Evolutionary conservation across 164 flowering plant genomes (phyloP), one percentile per base, ranked within the genome.

Genomic region (Taxillus chinensis): DNA sequence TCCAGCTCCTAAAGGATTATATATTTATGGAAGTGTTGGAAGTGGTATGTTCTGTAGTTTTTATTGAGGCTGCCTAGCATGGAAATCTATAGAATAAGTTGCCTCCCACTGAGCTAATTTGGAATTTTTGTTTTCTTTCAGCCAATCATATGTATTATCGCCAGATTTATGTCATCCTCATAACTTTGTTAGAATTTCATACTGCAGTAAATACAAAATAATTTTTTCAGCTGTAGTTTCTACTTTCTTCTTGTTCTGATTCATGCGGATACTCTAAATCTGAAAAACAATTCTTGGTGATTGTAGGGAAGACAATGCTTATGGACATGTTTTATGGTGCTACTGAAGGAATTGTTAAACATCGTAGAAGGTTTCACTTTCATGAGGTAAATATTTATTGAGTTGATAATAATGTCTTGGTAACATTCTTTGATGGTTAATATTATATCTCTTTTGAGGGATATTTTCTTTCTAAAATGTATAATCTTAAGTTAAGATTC

Each of bases 321-420:
- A 87, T 92, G 96, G 98, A 92, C 74, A 88, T 92, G 96, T 92
- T 90, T 71, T 92, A 80, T 68, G 71, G 80, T 72, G 86, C 93
- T 60, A 88, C 93, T 52, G 80, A 90, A 67, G 96, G 95, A 63
- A 74, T 88, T 64, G 84, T 92, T 59, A 83, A 79, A 65, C 96
- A 92, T 70, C 73, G 97, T 53, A 75, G 83, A 73, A 77, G 98
- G 71, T 83, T 83, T 70, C 98, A 92, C 77, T 92, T 92, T 75
- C 96, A 92, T 68, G 95, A 92, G 97, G 98, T 83, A 62, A 83
- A 66, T 53, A 39, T 56, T 62, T 60, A 37, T 41, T 58, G 5
- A 14, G 3, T 9, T 61, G 56, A 5, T 8, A 27, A 39, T 51
- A 45, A 42, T 65, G 11, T 53, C 62, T 51, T 62, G 51, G 10